Evolutionary conservation across 1,139 yeast species (phyloP).

Genomic region (Taphrina deformans): DNA sequence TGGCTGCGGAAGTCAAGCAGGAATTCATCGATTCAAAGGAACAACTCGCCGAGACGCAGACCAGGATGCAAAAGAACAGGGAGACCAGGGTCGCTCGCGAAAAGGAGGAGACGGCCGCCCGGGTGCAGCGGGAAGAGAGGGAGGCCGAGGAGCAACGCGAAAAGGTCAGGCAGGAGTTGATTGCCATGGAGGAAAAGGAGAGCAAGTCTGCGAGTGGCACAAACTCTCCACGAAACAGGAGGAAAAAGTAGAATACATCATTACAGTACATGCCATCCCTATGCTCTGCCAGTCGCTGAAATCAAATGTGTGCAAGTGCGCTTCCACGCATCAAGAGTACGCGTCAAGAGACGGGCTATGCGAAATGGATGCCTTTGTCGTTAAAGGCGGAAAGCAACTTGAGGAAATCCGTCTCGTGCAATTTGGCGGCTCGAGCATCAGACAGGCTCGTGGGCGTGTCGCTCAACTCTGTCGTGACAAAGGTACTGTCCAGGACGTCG

Average conservation of each 20-base stretch:
- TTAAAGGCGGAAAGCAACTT: slow-evolving; percentile 88
- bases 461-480: slow-evolving; percentile 9
- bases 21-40: slow-evolving; percentile 5
- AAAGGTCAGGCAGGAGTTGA: slow-evolving; percentile 12
- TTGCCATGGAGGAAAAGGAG: slow-evolving; percentile 26
- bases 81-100: slow-evolving; percentile 8
- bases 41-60: slow-evolving; percentile 2
- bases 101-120: not conserved
- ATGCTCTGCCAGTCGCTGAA: not conserved
- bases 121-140: not conserved
- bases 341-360: too few relatives aligned
- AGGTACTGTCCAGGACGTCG: slow-evolving; percentile 55
- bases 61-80: slow-evolving; percentile 2
- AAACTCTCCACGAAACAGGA: slow-evolving; percentile 5
- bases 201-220: not conserved
- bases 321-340: too few relatives aligned
- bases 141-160: slow-evolving; percentile 21
- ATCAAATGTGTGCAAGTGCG: too few relatives aligned
- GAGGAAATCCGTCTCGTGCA: slow-evolving; percentile 92
- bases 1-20: slow-evolving; percentile 28
- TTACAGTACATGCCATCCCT: not conserved
- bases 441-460: slow-evolving; percentile 66
- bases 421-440: slow-evolving; percentile 86
- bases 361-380: slow-evolving; percentile 95
- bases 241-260: slow-evolving; percentile 11